A percentile compares a stretch with the other conserved stretches of the same genome.
phyloP scores from a whole-genome alignment of 2,329 filamentous ascomycete species.

The Colletotrichum zoysiae region DNA sequence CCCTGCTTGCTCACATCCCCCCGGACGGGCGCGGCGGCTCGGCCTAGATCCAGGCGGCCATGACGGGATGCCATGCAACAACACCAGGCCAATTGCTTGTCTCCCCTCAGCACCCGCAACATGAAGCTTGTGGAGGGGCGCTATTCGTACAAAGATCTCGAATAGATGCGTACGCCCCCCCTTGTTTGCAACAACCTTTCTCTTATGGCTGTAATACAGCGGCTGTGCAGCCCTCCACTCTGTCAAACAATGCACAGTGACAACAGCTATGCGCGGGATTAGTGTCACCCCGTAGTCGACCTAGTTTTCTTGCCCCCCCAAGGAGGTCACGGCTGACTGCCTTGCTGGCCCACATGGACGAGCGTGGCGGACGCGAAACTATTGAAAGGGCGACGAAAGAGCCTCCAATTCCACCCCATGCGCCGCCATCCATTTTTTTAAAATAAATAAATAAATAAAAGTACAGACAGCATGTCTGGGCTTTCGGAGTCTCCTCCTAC shows the following conservation, averaged over 20 bases:
- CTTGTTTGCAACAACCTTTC: conserved; percentile 35
- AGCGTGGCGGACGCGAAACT: conserved; percentile 10
- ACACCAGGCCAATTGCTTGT: conserved; percentile 17
- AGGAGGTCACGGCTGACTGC: conserved; percentile 4
- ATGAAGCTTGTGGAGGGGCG: background rate
- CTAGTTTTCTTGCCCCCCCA: background rate
- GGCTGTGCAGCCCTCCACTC: conserved; percentile 34
- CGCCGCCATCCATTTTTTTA: background rate
- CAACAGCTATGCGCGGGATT: conserved; percentile 32
- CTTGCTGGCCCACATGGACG: conserved; percentile 26
- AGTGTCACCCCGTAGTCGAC: conserved; percentile 4
- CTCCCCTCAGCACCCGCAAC: background rate
- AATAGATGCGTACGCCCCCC: conserved; percentile 44
- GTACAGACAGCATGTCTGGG: background rate
- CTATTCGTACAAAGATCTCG: conserved; percentile 43
- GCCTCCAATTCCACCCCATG: background rate
- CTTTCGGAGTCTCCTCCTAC: background rate
- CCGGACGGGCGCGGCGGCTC: background rate
- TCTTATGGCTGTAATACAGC: conserved; percentile 36
- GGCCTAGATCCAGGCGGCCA: conserved; percentile 10
- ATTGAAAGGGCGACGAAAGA: conserved; percentile 24
- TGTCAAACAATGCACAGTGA: conserved; percentile 38
- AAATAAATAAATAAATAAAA: background rate
- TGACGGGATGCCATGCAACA: conserved; percentile 17
- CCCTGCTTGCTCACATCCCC: conserved; percentile 18